phyloP scores from a whole-genome alignment of 2,329 filamentous ascomycete species.

The Stagonosporopsis tanaceti region DNA sequence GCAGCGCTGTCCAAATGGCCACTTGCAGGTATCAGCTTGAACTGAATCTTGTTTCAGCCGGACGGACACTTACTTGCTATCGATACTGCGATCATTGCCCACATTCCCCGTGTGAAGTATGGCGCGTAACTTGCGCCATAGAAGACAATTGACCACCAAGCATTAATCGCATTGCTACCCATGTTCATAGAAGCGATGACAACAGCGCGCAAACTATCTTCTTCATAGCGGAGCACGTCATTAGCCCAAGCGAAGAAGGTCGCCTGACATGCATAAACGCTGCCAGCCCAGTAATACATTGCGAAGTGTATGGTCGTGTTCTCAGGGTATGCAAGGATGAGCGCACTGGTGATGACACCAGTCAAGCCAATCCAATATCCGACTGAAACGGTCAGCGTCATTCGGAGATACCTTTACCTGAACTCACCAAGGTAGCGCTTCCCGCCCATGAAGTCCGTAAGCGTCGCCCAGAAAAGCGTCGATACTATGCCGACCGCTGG shows the following conservation, averaged over 20 bases:
- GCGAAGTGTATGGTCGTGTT: slow-evolving; percentile 66
- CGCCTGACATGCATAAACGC: slow-evolving; percentile 75
- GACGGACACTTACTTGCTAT: slow-evolving; percentile 53
- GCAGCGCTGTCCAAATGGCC: slow-evolving; percentile 64
- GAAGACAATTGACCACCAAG: slow-evolving; percentile 77
- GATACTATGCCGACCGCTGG: slow-evolving; percentile 61
- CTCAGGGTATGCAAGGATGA: slow-evolving; percentile 64
- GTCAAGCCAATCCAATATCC: slow-evolving; percentile 70
- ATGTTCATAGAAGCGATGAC: slow-evolving; percentile 78
- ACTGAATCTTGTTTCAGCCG: not conserved
- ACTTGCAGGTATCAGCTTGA: slow-evolving; percentile 42
- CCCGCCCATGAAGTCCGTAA: slow-evolving; percentile 71
- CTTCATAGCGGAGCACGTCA: slow-evolving; percentile 70
- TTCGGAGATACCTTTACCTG: not conserved
- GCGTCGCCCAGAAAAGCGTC: slow-evolving; percentile 73
- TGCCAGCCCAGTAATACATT: slow-evolving; percentile 74
- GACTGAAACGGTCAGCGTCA: slow-evolving; percentile 26
- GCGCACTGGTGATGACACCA: slow-evolving; percentile 66
- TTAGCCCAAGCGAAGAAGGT: slow-evolving; percentile 81
- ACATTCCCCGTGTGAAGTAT: slow-evolving; percentile 74
- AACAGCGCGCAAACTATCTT: slow-evolving; percentile 68
- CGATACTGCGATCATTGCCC: slow-evolving; percentile 73
- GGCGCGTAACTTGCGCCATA: slow-evolving; percentile 73
- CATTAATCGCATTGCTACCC: slow-evolving; percentile 72
- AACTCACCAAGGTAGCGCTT: slow-evolving; percentile 65